Conservation (phyloP, 148 eudicot species). For the Mesembryanthemum crystallinum region DNA sequence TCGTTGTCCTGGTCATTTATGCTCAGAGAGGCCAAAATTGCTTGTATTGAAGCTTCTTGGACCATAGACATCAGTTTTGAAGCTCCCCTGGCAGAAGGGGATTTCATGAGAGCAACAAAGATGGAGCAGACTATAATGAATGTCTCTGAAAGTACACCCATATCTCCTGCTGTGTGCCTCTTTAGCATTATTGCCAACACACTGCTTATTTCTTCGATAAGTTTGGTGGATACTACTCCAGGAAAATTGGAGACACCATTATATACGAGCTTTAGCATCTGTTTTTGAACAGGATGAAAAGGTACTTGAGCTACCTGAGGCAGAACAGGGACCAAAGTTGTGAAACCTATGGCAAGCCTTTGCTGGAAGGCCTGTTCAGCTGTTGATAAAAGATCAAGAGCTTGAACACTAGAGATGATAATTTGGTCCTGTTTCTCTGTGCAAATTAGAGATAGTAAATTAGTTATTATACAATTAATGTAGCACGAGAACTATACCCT, state of each 20-base stretch:
- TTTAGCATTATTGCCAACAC: slow-evolving; percentile 65
- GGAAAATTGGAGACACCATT: slow-evolving; percentile 60
- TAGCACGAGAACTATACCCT: not conserved
- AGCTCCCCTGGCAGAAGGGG: slow-evolving; percentile 57
- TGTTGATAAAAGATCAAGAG: slow-evolving; percentile 73
- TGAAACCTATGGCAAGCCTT: slow-evolving; percentile 83
- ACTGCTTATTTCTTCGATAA: slow-evolving; percentile 58
- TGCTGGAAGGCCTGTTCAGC: slow-evolving; percentile 61
- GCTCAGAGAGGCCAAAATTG: slow-evolving; percentile 53
- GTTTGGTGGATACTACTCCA: slow-evolving; percentile 63
- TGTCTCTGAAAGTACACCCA: slow-evolving; percentile 78
- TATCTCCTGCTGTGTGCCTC: slow-evolving; percentile 57
- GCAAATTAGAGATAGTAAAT: slow-evolving; percentile 11
- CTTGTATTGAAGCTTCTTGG: slow-evolving; percentile 59
- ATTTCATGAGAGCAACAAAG: slow-evolving; percentile 69
- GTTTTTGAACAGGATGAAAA: slow-evolving; percentile 78
- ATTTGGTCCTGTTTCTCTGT: slow-evolving; percentile 70
- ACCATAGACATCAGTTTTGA: slow-evolving; percentile 40
- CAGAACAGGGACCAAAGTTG: slow-evolving; percentile 71
- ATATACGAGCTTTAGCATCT: slow-evolving; percentile 65
- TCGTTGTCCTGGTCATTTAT: slow-evolving; percentile 34
- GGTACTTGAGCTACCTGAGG: slow-evolving; percentile 77
- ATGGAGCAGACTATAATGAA: slow-evolving; percentile 64
- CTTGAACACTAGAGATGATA: slow-evolving; percentile 69
- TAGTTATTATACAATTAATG: slow-evolving; percentile 6